Conservation (phyloP, 2,329 filamentous ascomycete genomes). For the Exophiala dermatitidis region DNA sequence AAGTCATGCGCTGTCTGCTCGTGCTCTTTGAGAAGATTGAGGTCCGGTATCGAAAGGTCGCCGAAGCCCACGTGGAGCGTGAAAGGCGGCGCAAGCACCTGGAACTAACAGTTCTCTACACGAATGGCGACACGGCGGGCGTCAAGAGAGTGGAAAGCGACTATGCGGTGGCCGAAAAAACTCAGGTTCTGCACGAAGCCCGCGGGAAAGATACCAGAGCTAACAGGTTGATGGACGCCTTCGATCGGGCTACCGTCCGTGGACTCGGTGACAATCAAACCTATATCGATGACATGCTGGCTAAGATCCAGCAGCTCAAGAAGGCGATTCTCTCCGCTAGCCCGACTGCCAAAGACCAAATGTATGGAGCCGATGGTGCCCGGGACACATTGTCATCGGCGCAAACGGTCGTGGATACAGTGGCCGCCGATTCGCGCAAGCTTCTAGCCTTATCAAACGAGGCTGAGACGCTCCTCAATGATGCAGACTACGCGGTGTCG, state of each 20-base stretch:
- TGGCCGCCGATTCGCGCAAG: slow-evolving; percentile 40
- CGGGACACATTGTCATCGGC: slow-evolving; percentile 33
- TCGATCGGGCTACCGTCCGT: slow-evolving; percentile 44
- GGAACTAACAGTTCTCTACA: slow-evolving; percentile 42
- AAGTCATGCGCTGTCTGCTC: slow-evolving; percentile 42
- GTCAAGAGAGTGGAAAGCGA: slow-evolving; percentile 45
- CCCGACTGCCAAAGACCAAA: slow-evolving; percentile 32
- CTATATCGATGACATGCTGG: slow-evolving; percentile 43
- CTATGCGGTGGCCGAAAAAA: slow-evolving; percentile 47
- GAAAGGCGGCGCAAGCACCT: slow-evolving; percentile 50
- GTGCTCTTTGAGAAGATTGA: slow-evolving; percentile 45
- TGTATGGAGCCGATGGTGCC: slow-evolving; percentile 16
- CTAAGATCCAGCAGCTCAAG: slow-evolving; percentile 33
- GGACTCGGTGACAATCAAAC: slow-evolving; percentile 47
- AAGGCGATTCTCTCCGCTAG: slow-evolving; percentile 30
- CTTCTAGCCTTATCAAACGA: slow-evolving; percentile 43
- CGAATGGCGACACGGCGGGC: slow-evolving; percentile 42
- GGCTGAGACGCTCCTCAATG: slow-evolving; percentile 46
- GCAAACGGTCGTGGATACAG: slow-evolving; percentile 34
- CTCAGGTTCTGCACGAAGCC: slow-evolving; percentile 44
- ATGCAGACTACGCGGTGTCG: slow-evolving; percentile 48
- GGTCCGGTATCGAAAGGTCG: slow-evolving; percentile 43
- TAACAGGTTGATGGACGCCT: slow-evolving; percentile 44
- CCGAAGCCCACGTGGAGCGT: slow-evolving; percentile 46
- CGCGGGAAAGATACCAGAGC: slow-evolving; percentile 45